Evolutionary conservation across 345 rosid species (phyloP).

Genomic region (Acer campestre): DNA sequence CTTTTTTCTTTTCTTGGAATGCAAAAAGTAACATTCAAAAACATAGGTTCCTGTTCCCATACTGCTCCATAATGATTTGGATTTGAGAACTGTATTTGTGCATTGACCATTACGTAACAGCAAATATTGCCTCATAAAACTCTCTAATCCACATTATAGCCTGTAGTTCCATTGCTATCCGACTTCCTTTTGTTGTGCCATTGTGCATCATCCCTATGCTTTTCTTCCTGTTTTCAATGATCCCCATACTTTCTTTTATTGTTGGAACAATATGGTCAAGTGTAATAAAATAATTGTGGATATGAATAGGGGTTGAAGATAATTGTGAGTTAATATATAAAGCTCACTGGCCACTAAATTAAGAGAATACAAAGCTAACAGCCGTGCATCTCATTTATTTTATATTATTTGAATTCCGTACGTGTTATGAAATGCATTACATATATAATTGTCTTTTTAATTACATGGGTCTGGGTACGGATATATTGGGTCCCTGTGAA

Average conservation of each 20-base stretch:
- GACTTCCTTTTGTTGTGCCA: not conserved
- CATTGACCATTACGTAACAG: not conserved
- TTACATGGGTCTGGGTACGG: not conserved
- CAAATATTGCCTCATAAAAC: not conserved
- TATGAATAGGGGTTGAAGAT: not conserved
- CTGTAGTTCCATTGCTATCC: not conserved
- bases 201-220: not conserved
- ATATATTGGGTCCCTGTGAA: not conserved
- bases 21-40: not conserved
- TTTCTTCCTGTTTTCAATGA: not conserved
- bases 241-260: not conserved
- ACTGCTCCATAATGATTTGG: not conserved
- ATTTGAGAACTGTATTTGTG: not conserved
- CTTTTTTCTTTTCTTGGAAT: not conserved
- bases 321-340: not conserved
- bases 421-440: not conserved
- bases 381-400: not conserved
- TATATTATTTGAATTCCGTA: not conserved
- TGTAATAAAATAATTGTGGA: not conserved
- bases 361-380: not conserved
- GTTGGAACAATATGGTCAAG: not conserved
- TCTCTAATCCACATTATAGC: not conserved
- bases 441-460: not conserved
- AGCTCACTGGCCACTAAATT: not conserved
- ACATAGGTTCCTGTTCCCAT: slow-evolving; percentile 1